Base-by-base conservation (phyloP, 2,329 filamentous ascomycete species). In the Fusarium hostae region DNA sequence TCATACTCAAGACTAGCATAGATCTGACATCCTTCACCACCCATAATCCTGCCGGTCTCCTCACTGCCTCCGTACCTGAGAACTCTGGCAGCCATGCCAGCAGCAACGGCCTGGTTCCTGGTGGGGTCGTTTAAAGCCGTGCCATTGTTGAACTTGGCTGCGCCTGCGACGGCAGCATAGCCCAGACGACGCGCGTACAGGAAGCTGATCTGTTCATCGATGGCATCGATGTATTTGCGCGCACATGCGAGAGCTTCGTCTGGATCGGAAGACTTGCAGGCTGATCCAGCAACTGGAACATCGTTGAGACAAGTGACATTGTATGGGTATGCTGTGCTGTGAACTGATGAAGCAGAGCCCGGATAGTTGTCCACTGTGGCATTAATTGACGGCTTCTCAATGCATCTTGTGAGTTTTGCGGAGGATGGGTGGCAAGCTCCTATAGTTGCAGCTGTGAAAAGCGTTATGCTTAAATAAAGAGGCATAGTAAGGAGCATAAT, bases 231-330 rank as follows among this genome's bases (percentile, higher is more conserved):
- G 11, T 68, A 72, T 18, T n/a, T 50, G 28, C 70, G 59, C 9
- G 70, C 70, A n/a, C 70, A 73, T 1, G 47, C 40, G 5, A 48
- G 28, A 18, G 62, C 47, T 41, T 43, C 20, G 16, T 22, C 51
- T 3, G 51, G 43, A n/a, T 59, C 39, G 5, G 34, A 16, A 5
- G 37, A 59, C 20, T 22, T 59, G 47, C 57, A 59, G 3, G 39
- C 39, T n/a, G 39, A 55, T 28, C 41, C n/a, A 15, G 65, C 60
- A 5, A 70, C 67, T 4, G 68, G 68, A 16, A 70, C 60, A 8
- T 34, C 18, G 6, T 54, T 83, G 84, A 2, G 86, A 84, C 40
- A 30, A 18, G 24, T 58, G 34, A 58, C 13, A 4, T 50, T 39
- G 26, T 58, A 58, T 2, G 55, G 43, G 35, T 58, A 58, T 15